Evolutionary conservation across 1,284 basidiomycete species (phyloP).

Genomic region (Apiotrichum veenhuisii): DNA sequence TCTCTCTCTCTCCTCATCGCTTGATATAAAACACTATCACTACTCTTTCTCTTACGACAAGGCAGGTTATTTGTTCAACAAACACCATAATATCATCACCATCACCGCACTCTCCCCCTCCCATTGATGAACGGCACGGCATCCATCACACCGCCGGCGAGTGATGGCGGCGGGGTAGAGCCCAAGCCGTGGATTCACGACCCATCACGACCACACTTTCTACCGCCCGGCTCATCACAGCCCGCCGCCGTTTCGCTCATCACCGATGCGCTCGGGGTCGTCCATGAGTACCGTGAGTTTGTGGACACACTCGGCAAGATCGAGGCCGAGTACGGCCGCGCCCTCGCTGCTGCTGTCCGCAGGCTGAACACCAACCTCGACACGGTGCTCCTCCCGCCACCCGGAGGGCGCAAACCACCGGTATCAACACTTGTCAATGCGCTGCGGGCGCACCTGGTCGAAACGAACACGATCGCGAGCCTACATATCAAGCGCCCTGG

Average conservation of each 20-base stretch:
- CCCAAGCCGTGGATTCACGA: constrained; percentile 17
- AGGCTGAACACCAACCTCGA: constrained; percentile 21
- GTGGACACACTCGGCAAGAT: constrained; percentile 20
- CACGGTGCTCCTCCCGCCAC: not conserved
- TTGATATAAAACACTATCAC: too few relatives aligned
- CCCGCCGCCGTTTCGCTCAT: constrained; percentile 10
- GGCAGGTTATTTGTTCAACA: too few relatives aligned
- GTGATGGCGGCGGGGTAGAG: not conserved
- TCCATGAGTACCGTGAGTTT: constrained; percentile 23
- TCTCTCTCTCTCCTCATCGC: too few relatives aligned
- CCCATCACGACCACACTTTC: constrained; percentile 15
- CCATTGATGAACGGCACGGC: not conserved
- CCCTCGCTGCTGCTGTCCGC: constrained; percentile 15
- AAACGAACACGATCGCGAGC: constrained; percentile 13
- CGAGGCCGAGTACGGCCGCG: constrained; percentile 19
- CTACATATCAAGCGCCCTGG: constrained; percentile 17
- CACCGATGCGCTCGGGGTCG: constrained; percentile 19
- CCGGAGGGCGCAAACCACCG: constrained; percentile 15
- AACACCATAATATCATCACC: too few relatives aligned
- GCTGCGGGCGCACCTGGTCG: constrained; percentile 15
- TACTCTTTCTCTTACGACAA: too few relatives aligned
- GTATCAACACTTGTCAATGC: constrained; percentile 10
- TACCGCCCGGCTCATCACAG: constrained; percentile 8
- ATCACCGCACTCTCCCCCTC: not conserved
- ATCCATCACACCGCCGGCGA: not conserved